Base-by-base conservation (phyloP, 495 filamentous ascomycete genomes). In the Hypoxylon intermedium region DNA sequence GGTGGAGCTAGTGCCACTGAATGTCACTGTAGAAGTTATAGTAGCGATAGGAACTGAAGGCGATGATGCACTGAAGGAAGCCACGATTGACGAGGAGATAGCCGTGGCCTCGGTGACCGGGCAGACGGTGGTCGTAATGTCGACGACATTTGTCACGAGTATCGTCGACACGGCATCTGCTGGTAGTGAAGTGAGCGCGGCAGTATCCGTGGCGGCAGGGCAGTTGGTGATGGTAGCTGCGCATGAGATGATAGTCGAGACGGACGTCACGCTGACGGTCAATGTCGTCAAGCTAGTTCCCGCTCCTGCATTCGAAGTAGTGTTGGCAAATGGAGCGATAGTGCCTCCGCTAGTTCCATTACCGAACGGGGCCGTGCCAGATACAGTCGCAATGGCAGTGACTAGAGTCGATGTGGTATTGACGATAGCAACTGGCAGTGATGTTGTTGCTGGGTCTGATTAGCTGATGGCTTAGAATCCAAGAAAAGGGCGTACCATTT, bases 51-150 rank as follows among this genome's bases (percentile, higher is more conserved):
- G 15, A 21, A 21, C 16, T 7, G 67, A 48, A 15, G 30, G n/a
- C n/a, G n/a, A 5, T 5, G 15, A 20, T 24, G 42, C 42, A 40
- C 50, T 61, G 13, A 58, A 63, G 13, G 63, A 67, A 16, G 43
- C 52, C 13, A 69, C 30, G 3, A 67, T 53, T 1, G 67, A 69
- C 20, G 67, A 69, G 31, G 67, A 69, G 13, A 69, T 61, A 0
- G 55, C 41, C 9, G 63, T 37, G 1, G 36, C 67, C n/a, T 60
- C 63, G 13, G 63, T 64, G 30, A 69, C 63, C 11, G 63, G 59
- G 50, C 67, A 69, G n/a, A 67, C 67, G 23, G 60, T 69, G 7
- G 67, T 69, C n/a, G 67, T 69, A 7, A 67, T n/a, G 15, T 44
- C 67, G 45, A 69, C 55, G 30, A 65, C 60, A n/a, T 44, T 64